Base-by-base conservation (phyloP, 768 basidiomycete genomes). In the Atractiella rhizophila region DNA sequence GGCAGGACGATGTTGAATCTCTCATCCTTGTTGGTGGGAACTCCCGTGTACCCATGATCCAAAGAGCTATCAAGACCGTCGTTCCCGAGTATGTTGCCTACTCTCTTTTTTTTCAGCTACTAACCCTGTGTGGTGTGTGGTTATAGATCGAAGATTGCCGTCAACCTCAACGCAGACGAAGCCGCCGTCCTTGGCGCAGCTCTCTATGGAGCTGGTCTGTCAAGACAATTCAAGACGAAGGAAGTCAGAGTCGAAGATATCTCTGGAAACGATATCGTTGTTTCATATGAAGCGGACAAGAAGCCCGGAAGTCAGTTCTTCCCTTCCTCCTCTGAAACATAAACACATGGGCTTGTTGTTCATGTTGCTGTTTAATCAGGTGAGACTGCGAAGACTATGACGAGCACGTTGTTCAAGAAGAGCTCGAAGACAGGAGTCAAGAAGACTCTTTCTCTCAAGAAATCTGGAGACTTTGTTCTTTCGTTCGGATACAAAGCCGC, bases 151-250 rank as follows among this genome's bases (percentile, higher is more conserved):
- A 81, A 79, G 59, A 76, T 96, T 43, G 81, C 88, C 5, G 66
- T 75, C 54, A 96, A 94, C 50, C 80, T 98, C 46, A 96, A 98
- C 56, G 76, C 88, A 0, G 91, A 96, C 56, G 91, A 98, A 61
- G 80, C 83, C 0, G 79, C 77, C 20, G 88, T 94, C 16, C 68
- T 98, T 32, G 83, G 76, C 31, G 85, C 88, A 19, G 88, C 79
- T 1, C 72, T 91, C 36, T 73, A 88, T 47, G 91, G 86, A 13
- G 88, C 91, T 4, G 66, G 71, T 19, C 67, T 86, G 21, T 82
- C 76, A 49, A 66, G 76, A 29, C 80, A 80, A 53, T 96, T 91
- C 68, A 77, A 78, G 63, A 91, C 91, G 36, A 98, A 96, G 62
- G 73, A 76, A 51, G 76, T 94, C 57, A 77, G 80, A 46, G 66